A percentile compares a stretch with the other conserved stretches of the same genome.
Evolutionary conservation across 495 filamentous ascomycete genomes (phyloP).

Genomic region (Penicillium silybi): DNA sequence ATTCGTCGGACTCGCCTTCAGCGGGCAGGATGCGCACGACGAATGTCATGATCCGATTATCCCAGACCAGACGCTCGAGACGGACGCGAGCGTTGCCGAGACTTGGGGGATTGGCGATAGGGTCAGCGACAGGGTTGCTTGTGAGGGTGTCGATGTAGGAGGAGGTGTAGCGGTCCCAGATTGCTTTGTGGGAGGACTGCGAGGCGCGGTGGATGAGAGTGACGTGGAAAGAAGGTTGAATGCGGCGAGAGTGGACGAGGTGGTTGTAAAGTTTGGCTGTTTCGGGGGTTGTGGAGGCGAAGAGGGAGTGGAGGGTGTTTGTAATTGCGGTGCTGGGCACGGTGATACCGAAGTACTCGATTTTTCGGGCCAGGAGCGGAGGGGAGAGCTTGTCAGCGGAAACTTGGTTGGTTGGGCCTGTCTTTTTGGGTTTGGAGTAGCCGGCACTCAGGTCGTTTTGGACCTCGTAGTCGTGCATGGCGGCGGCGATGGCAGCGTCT

Average conservation of each 20-base stretch:
- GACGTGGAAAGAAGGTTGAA: conserved; percentile 88
- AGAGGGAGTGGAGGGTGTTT: conserved; percentile 62
- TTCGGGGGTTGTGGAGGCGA: conserved; percentile 45
- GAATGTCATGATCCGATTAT: conserved; percentile 82
- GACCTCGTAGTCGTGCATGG: conserved; percentile 75
- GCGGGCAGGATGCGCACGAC: conserved; percentile 62
- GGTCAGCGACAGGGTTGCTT: conserved; percentile 37
- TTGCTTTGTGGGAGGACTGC: conserved; percentile 51
- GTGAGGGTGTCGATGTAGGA: conserved; percentile 42
- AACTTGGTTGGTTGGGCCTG: conserved; percentile 34
- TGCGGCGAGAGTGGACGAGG: conserved; percentile 64
- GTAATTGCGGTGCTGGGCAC: conserved; percentile 56
- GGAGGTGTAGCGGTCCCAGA: conserved; percentile 66
- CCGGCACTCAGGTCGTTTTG: conserved; percentile 61
- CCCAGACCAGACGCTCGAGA: conserved; percentile 71
- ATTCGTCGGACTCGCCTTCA: conserved; percentile 30
- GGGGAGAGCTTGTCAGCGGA: conserved; percentile 12
- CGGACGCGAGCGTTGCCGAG: conserved; percentile 52
- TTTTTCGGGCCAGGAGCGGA: conserved; percentile 41
- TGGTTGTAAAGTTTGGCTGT: conserved; percentile 67
- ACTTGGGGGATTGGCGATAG: conserved; percentile 29
- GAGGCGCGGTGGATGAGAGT: conserved; percentile 81
- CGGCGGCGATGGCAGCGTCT: conserved; percentile 72
- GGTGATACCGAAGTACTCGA: conserved; percentile 81
- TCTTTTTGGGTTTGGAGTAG: conserved; percentile 30